phyloP scores from a whole-genome alignment of 2,329 filamentous ascomycete genomes.

The Diaporthe amygdali region DNA sequence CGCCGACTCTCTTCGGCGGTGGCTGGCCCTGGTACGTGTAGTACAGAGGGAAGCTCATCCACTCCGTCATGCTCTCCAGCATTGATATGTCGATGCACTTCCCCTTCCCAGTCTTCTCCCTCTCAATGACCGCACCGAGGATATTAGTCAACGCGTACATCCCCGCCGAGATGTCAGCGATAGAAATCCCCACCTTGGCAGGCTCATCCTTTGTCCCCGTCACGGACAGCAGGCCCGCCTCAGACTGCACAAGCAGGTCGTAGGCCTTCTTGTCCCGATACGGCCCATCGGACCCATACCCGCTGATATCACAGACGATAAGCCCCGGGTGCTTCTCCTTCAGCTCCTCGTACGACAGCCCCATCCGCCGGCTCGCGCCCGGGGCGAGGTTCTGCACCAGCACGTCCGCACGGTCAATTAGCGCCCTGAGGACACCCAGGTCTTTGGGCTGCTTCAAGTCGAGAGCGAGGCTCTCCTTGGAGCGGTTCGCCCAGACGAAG shows the following conservation, averaged over 20 bases:
- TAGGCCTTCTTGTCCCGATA: constrained; percentile 61
- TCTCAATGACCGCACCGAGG: constrained; percentile 53
- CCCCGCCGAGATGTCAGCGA: constrained; percentile 58
- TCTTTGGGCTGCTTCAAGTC: constrained; percentile 52
- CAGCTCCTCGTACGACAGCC: constrained; percentile 50
- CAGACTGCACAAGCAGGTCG: constrained; percentile 59
- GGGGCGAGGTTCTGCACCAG: constrained; percentile 60
- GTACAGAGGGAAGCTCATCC: constrained; percentile 63
- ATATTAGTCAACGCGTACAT: constrained; percentile 59
- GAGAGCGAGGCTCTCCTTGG: constrained; percentile 57
- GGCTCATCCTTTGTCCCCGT: constrained; percentile 51
- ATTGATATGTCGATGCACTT: constrained; percentile 60
- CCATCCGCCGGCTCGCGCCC: constrained; percentile 51
- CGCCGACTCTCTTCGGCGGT: constrained; percentile 50
- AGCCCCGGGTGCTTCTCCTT: constrained; percentile 46
- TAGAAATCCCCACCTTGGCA: constrained; percentile 58
- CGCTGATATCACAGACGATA: constrained; percentile 61
- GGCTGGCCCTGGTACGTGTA: constrained; percentile 53
- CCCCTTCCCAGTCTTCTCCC: constrained; percentile 52
- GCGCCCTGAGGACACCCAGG: constrained; percentile 46
- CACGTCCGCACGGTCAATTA: constrained; percentile 52
- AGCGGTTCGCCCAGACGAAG: constrained; percentile 61
- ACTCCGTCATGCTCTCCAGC: constrained; percentile 63
- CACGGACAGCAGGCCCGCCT: constrained; percentile 56
- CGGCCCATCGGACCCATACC: constrained; percentile 56